These are phyloP conservation scores for Cercospora citrullina DNA, from an alignment of 2,329 filamentous ascomycete species.

Conservation along the genomic window DNA sequence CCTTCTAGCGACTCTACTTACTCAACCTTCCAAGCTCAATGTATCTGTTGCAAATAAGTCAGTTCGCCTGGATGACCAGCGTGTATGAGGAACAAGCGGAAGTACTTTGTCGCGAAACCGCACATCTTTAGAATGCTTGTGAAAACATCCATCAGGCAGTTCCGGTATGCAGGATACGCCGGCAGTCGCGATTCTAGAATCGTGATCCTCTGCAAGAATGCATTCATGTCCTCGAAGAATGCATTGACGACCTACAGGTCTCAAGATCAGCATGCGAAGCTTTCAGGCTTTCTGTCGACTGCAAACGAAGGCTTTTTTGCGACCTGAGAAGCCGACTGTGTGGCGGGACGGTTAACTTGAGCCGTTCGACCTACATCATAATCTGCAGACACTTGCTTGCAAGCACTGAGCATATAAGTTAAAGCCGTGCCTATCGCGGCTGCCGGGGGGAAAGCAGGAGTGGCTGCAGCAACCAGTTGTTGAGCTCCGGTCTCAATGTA, in stretches of 20 bases:
- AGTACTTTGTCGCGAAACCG: conserved; percentile 8
- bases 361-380: conserved; percentile 1
- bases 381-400: conserved; percentile 12
- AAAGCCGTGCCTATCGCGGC: conserved; percentile 10
- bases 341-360: background rate
- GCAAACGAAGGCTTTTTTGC: background rate
- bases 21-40: conserved; percentile 11
- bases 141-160: conserved; percentile 14
- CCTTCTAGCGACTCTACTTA: no score
- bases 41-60: background rate
- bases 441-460: conserved; percentile 11
- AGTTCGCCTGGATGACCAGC: background rate
- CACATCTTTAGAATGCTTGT: conserved; percentile 11
- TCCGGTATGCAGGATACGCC: conserved; percentile 11
- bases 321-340: background rate
- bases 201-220: conserved; percentile 12
- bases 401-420: conserved; percentile 14
- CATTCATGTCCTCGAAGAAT: conserved; percentile 15
- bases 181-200: conserved; percentile 9
- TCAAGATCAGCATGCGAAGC: background rate
- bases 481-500: conserved; percentile 13
- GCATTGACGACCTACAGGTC: conserved; percentile 1
- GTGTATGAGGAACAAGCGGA: background rate
- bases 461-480: conserved; percentile 10
- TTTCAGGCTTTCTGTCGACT: background rate